Conservation (phyloP, 768 basidiomycete genomes). For the Mycena chlorophos region DNA sequence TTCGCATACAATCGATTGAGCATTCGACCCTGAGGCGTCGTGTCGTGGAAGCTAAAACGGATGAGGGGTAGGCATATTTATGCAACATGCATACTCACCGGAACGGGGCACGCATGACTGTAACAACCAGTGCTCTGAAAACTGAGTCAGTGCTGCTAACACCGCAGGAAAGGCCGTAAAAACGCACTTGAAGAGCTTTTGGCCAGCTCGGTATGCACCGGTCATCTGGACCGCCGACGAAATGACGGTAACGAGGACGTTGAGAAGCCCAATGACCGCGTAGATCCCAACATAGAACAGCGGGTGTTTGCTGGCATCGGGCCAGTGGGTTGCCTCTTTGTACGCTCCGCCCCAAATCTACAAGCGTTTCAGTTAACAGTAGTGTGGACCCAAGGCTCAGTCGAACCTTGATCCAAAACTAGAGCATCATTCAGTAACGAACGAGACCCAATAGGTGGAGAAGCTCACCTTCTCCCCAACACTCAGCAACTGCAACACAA, state of each 20-base stretch:
- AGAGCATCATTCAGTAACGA: neutral
- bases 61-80: neutral
- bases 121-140: conserved; percentile 42
- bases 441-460: neutral
- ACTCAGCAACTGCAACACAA: conserved; percentile 39
- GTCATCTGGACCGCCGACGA: conserved; percentile 54
- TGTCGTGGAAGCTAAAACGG: conserved; percentile 35
- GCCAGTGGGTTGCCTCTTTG: conserved; percentile 31
- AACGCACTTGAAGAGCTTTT: conserved; percentile 37
- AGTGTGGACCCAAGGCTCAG: neutral
- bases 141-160: conserved; percentile 19
- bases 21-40: conserved; percentile 83
- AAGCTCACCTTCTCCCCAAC: conserved; percentile 35
- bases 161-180: neutral
- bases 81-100: conserved; percentile 29
- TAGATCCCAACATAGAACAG: conserved; percentile 66
- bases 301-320: conserved; percentile 55
- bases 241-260: conserved; percentile 45
- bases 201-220: conserved; percentile 47
- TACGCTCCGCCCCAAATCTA: conserved; percentile 55
- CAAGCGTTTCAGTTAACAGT: neutral
- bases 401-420: conserved; percentile 40
- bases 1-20: conserved; percentile 65
- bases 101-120: conserved; percentile 63
- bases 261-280: conserved; percentile 51